phyloP scores from a whole-genome alignment of 345 rosid genomes.

The Atalantia buxifolia region DNA sequence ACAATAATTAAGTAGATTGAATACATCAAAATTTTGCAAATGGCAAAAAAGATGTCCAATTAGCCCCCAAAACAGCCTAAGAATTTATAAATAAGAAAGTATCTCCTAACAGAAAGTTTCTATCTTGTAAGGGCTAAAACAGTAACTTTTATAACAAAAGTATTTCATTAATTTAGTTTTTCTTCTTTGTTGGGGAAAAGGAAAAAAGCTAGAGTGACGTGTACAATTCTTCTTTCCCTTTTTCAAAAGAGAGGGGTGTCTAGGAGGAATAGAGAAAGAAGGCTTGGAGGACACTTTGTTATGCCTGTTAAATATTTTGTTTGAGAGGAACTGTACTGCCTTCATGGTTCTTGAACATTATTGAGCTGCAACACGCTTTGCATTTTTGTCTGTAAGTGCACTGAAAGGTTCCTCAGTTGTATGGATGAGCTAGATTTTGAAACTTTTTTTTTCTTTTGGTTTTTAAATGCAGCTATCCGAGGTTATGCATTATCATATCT shows the following conservation, averaged over 20 bases:
- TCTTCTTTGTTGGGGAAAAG: background rate
- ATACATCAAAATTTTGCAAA: too few species aligned
- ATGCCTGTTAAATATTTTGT: background rate
- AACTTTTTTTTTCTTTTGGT: conserved; percentile 14
- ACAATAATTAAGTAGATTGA: too few species aligned
- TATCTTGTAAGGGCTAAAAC: too few species aligned
- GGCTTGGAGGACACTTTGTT: background rate
- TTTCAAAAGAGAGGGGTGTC: background rate
- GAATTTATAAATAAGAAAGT: too few species aligned
- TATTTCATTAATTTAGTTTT: background rate
- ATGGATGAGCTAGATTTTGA: conserved; percentile 10
- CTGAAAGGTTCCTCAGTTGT: background rate
- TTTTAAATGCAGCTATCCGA: conserved; percentile 79
- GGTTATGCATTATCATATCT: conserved; percentile 98
- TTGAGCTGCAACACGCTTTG: background rate
- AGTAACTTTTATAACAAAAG: background rate
- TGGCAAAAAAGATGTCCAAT: too few species aligned
- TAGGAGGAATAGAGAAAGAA: too few species aligned
- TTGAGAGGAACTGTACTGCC: background rate
- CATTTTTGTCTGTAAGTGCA: background rate
- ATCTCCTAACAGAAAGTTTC: too few species aligned
- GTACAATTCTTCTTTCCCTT: background rate
- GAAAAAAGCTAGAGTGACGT: background rate
- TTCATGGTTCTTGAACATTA: background rate
- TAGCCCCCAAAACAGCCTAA: too few species aligned